These are phyloP conservation scores for Microstegium vimineum DNA, from an alignment of 176 grass and related monocot species.

Conservation along the genomic window DNA sequence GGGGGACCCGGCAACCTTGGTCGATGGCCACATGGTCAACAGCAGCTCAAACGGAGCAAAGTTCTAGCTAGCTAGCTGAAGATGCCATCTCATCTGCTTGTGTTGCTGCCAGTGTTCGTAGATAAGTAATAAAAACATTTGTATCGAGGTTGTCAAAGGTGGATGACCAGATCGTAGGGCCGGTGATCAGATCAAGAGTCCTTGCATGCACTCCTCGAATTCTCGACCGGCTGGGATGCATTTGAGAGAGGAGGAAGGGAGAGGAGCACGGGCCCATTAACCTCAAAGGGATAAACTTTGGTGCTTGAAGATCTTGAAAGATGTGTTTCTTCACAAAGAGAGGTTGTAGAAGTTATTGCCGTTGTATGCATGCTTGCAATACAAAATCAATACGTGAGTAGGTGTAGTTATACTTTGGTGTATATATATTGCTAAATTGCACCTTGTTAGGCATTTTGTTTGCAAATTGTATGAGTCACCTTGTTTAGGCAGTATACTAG, in stretches of 20 bases:
- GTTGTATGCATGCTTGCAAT: slow-evolving; percentile 12
- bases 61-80: slow-evolving; percentile 31
- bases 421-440: background rate
- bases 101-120: slow-evolving; percentile 37
- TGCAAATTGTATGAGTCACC: background rate
- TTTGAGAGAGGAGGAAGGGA: background rate
- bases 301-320: background rate
- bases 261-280: background rate
- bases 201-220: background rate
- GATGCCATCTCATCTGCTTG: slow-evolving; percentile 11
- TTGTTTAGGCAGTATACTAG: no score
- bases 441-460: background rate
- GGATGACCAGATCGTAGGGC: background rate
- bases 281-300: background rate
- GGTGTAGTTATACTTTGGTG: background rate
- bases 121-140: slow-evolving; percentile 1
- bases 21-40: slow-evolving; percentile 33
- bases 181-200: slow-evolving; percentile 2
- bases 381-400: background rate
- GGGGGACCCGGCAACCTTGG: slow-evolving; percentile 23
- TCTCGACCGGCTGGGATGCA: background rate
- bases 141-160: slow-evolving; percentile 1
- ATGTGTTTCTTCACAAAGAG: slow-evolving; percentile 27
- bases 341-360: slow-evolving; percentile 13
- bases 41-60: slow-evolving; percentile 43